Evolutionary conservation across 148 eudicot genomes (phyloP), one percentile per base, ranked within the genome.

Genomic region (Vaccinium macrocarpon): DNA sequence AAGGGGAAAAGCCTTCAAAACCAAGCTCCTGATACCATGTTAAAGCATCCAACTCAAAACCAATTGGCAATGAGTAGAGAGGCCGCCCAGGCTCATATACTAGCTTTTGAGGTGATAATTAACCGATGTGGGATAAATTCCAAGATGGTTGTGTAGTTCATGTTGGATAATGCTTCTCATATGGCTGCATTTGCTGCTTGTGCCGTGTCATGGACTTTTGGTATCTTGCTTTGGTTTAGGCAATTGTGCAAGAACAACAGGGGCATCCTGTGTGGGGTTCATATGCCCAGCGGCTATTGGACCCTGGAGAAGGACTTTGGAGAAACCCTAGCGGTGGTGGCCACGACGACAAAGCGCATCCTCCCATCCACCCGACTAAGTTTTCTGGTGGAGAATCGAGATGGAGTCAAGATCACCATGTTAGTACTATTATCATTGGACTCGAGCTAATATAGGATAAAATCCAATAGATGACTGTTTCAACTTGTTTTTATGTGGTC

Each of bases 291-390:
- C 91, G 93, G 23, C 87, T 97, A 79, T 87, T 97, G 87, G 93
- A 97, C 78, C 95, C 96, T 89, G 95, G 88, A 86, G 90, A 91
- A 82, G 91, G 90, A 77, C 93, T 95, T 21, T 97, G 99, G 99
- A 95, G 88, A 88, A 87, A 94, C 85, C 99, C 99, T 42, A 84
- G 93, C 76, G 87, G 68, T 55, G 99, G 99, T 70, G 98, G 98
- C 75, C 98, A 95, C 84, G 98, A 97, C 88, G 99, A 97, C 93
- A 97, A 97, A 87, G 98, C 99, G 74, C 99, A 97, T 84, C 99
- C 99, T 86, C 98, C 99, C 68, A 97, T 97, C 85, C 99, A 97
- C 87, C 99, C 99, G 6, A 97, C 99, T 82, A 97, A 92, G 70
- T 95, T 93, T 93, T 95, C 99, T 70, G 87, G 91, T 70, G 99